These are phyloP conservation scores for Stereocaulon alpinum DNA, from an alignment of 495 filamentous ascomycete species.

Conservation along the genomic window DNA sequence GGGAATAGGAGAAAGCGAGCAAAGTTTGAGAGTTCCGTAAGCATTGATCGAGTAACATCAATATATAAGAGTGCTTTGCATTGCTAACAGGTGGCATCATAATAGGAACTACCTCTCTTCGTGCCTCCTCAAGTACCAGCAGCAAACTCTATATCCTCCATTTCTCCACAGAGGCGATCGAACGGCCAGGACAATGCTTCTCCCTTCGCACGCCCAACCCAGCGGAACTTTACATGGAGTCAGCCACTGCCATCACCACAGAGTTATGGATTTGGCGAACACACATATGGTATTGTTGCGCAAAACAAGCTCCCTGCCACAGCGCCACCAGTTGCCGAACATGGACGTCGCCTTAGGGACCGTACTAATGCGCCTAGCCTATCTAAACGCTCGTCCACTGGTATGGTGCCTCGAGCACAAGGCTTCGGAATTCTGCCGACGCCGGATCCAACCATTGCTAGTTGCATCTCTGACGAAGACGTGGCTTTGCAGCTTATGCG, in stretches of 20 bases:
- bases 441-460: slow-evolving; percentile 86
- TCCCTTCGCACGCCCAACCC: slow-evolving; percentile 59
- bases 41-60: slow-evolving; percentile 29
- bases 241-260: slow-evolving; percentile 70
- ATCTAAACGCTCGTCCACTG: slow-evolving; percentile 27
- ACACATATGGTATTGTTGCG: slow-evolving; percentile 33
- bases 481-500: slow-evolving; percentile 94
- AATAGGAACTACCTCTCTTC: slow-evolving; percentile 86
- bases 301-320: slow-evolving; percentile 37
- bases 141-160: slow-evolving; percentile 77
- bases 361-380: slow-evolving; percentile 31
- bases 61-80: slow-evolving; percentile 11
- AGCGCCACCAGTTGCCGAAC: slow-evolving; percentile 46
- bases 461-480: slow-evolving; percentile 94
- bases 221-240: slow-evolving; percentile 62
- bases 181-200: slow-evolving; percentile 50
- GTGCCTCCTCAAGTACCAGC: slow-evolving; percentile 87
- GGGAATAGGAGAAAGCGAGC: slow-evolving; percentile 89
- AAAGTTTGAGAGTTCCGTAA: slow-evolving; percentile 95
- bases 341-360: slow-evolving; percentile 56
- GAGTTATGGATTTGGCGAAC: slow-evolving; percentile 51
- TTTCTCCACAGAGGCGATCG: slow-evolving; percentile 78
- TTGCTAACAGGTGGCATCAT: slow-evolving; percentile 15
- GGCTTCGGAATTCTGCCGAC: slow-evolving; percentile 66
- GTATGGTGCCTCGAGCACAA: slow-evolving; percentile 32